A percentile compares a stretch with the other conserved stretches of the same genome.
Evolutionary conservation across 2,329 filamentous ascomycete genomes (phyloP).

Genomic region (Paecilomyces dactylethromorphus): DNA sequence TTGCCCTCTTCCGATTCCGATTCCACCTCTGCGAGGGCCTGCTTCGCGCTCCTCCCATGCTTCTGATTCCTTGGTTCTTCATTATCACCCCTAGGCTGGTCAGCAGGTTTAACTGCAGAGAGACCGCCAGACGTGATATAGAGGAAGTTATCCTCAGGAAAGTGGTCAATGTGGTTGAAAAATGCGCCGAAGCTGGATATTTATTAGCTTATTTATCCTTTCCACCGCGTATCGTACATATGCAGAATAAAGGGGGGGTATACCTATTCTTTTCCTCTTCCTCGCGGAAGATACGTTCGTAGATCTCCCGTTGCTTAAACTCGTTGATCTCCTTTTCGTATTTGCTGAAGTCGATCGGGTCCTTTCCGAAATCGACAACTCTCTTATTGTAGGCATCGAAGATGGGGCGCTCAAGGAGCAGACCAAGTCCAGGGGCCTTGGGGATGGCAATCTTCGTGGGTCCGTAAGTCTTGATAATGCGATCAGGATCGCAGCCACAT

Average conservation of each 20-base stretch:
- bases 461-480: constrained; percentile 69
- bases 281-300: constrained; percentile 81
- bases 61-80: constrained; percentile 5
- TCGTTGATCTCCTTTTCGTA: constrained; percentile 72
- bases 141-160: constrained; percentile 64
- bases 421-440: constrained; percentile 82
- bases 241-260: constrained; percentile 34
- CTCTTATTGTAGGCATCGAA: constrained; percentile 84
- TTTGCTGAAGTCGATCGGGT: constrained; percentile 70
- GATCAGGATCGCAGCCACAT: constrained; percentile 66
- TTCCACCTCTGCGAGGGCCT: constrained; percentile 24
- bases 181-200: constrained; percentile 62
- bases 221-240: not conserved
- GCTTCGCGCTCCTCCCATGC: constrained; percentile 17
- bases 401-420: constrained; percentile 83
- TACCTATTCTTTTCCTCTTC: constrained; percentile 83
- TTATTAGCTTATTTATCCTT: not conserved
- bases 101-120: constrained; percentile 46
- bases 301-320: constrained; percentile 91
- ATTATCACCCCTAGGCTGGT: not conserved
- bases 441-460: constrained; percentile 74
- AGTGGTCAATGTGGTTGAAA: constrained; percentile 73
- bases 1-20: constrained; percentile 15
- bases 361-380: constrained; percentile 57
- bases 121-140: constrained; percentile 68